Percentiles rank a stretch among this genome's conserved stretches.
phyloP scores from a whole-genome alignment of 306 rosid species.

The Rubus idaeus region DNA sequence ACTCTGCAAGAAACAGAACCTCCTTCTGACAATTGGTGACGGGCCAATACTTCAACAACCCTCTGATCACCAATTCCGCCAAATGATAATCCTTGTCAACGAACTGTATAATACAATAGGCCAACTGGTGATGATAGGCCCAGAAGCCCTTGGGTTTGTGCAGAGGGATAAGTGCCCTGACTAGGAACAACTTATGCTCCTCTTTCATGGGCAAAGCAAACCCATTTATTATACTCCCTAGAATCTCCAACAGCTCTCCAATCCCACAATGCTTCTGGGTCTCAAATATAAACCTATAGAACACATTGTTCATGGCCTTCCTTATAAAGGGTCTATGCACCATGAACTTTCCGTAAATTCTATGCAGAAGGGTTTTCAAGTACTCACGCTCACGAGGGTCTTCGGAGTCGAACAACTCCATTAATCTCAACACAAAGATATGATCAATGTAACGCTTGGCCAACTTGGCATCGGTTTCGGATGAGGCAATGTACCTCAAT shows the following conservation, averaged over 20 bases:
- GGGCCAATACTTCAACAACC: conserved; percentile 75
- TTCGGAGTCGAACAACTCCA: conserved; percentile 75
- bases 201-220: conserved; percentile 76
- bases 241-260: conserved; percentile 63
- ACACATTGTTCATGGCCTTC: conserved; percentile 63
- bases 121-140: conserved; percentile 52
- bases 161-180: conserved; percentile 63
- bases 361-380: conserved; percentile 59
- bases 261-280: conserved; percentile 66
- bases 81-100: conserved; percentile 66
- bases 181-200: conserved; percentile 59
- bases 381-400: conserved; percentile 70
- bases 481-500: conserved; percentile 53
- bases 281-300: conserved; percentile 66
- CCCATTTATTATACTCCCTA: conserved; percentile 65
- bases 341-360: conserved; percentile 74
- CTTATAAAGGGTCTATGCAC: conserved; percentile 69
- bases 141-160: conserved; percentile 56
- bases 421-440: conserved; percentile 45
- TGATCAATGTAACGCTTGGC: conserved; percentile 60
- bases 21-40: conserved; percentile 71
- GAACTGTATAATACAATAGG: conserved; percentile 64
- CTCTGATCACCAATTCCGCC: conserved; percentile 63
- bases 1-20: conserved; percentile 64
- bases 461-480: conserved; percentile 49